Percentiles rank a stretch among this genome's conserved stretches.
phyloP scores from a whole-genome alignment of 108 stramenopile species.

The Hondaea fermentalgiana region DNA sequence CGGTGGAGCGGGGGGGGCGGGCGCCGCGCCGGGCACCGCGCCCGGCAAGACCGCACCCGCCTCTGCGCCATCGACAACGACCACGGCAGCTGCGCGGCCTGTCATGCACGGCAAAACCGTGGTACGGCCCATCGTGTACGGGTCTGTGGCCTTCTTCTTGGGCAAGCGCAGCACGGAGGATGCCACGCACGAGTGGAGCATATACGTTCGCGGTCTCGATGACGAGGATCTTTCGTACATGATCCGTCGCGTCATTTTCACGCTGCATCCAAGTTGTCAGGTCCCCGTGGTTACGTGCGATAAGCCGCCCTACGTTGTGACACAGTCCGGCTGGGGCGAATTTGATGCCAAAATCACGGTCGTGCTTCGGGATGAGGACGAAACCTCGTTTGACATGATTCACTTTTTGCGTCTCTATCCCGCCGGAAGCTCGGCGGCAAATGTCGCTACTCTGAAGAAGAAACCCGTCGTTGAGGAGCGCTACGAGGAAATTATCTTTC shows the following conservation, averaged over 20 bases:
- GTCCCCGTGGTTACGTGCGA: conserved; percentile 70
- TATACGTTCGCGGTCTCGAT: conserved; percentile 76
- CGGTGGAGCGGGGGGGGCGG: no score
- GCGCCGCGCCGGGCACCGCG: no score
- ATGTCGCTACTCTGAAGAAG: background rate
- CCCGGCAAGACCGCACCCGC: no score
- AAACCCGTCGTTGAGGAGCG: conserved; percentile 77
- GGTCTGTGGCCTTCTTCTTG: conserved; percentile 77
- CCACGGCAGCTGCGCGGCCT: background rate
- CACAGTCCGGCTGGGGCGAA: conserved; percentile 95
- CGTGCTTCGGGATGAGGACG: conserved; percentile 71
- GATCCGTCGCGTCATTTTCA: conserved; percentile 84
- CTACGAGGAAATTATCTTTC: conserved; percentile 95
- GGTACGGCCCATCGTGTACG: conserved; percentile 79
- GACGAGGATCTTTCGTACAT: conserved; percentile 65
- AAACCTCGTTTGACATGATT: conserved; percentile 53
- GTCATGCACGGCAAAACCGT: conserved; percentile 53
- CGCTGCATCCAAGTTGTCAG: conserved; percentile 83
- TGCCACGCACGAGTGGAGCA: conserved; percentile 75
- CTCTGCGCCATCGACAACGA: background rate
- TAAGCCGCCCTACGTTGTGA: conserved; percentile 75
- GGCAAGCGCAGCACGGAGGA: conserved; percentile 72
- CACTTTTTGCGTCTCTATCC: conserved; percentile 77
- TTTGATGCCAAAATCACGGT: conserved; percentile 88
- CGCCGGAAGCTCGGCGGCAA: conserved; percentile 18